A percentile compares a stretch with the other conserved stretches of the same genome.
Conservation (phyloP, 345 rosid species). For the Gossypium mustelinum region DNA sequence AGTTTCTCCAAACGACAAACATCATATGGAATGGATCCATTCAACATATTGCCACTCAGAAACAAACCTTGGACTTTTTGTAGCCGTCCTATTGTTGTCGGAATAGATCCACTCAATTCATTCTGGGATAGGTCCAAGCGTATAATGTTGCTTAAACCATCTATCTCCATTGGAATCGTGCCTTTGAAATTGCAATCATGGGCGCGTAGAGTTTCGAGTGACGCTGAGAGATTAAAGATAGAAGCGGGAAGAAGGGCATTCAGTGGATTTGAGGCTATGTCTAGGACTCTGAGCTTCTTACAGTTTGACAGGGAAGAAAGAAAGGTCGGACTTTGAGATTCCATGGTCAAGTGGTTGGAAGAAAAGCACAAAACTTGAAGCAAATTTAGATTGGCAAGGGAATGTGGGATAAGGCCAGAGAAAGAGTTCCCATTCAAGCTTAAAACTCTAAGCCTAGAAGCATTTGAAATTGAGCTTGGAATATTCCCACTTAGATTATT, state of each 20-base stretch:
- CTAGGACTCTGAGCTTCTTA: not conserved
- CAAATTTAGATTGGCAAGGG: slow-evolving; percentile 7
- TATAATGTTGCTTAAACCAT: slow-evolving; percentile 10
- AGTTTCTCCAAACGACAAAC: slow-evolving; percentile 5
- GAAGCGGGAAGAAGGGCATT: slow-evolving; percentile 13
- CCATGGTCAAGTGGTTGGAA: not conserved
- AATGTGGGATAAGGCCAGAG: slow-evolving; percentile 9
- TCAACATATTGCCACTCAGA: not conserved
- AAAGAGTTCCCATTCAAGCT: not conserved
- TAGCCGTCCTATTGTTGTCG: slow-evolving; percentile 13
- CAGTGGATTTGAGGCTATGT: not conserved
- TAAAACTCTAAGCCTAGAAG: not conserved
- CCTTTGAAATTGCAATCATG: slow-evolving; percentile 10
- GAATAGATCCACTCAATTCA: slow-evolving; percentile 17
- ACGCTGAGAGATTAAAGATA: slow-evolving; percentile 2
- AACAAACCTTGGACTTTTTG: slow-evolving; percentile 6
- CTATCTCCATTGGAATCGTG: slow-evolving; percentile 10
- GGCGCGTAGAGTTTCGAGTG: not conserved
- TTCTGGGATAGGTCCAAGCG: not conserved
- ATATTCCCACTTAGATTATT: slow-evolving; percentile 5
- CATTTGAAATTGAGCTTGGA: slow-evolving; percentile 3
- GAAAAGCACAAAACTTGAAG: not conserved
- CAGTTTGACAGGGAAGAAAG: slow-evolving; percentile 21
- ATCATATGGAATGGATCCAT: slow-evolving; percentile 1
- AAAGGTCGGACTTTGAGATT: not conserved